These are phyloP conservation scores for Pisolithus marmoratus DNA, from an alignment of 768 basidiomycete species.

Conservation along the genomic window DNA sequence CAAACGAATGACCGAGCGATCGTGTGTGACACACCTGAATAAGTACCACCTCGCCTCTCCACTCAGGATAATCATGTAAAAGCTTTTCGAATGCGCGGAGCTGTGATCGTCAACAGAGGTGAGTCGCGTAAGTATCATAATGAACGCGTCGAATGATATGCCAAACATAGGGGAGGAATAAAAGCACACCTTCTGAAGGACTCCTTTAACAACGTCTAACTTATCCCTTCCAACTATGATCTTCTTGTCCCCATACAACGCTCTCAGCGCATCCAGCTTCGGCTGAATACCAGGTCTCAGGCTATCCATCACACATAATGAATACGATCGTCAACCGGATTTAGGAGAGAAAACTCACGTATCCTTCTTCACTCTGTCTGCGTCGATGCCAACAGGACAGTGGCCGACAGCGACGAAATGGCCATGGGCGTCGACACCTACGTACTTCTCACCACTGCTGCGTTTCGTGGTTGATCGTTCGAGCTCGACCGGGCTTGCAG, in stretches of 20 bases:
- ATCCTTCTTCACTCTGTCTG: constrained; percentile 80
- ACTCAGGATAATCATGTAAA: constrained; percentile 88
- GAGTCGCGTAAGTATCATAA: neutral
- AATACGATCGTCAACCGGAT: too few species aligned
- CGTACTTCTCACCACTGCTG: constrained; percentile 16
- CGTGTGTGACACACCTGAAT: constrained; percentile 30
- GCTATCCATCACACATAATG: constrained; percentile 24
- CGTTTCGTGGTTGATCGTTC: too few species aligned
- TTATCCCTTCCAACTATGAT: constrained; percentile 98
- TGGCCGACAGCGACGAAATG: constrained; percentile 78
- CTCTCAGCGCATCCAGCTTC: constrained; percentile 79
- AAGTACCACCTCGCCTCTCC: constrained; percentile 85
- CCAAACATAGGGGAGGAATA: neutral
- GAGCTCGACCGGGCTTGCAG: neutral
- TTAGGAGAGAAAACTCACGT: constrained; percentile 39
- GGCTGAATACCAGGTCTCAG: constrained; percentile 78
- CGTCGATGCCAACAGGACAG: constrained; percentile 95
- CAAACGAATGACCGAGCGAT: too few species aligned
- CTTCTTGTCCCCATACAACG: constrained; percentile 93
- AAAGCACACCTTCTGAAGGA: constrained; percentile 77
- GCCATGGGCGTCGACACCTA: constrained; percentile 78
- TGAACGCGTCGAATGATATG: neutral
- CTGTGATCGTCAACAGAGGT: constrained; percentile 29
- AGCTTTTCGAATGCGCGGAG: constrained; percentile 95
- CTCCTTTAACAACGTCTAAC: constrained; percentile 96